These are phyloP conservation scores for Ochetophila trinervis DNA, from an alignment of 306 rosid species.

Conservation along the genomic window DNA sequence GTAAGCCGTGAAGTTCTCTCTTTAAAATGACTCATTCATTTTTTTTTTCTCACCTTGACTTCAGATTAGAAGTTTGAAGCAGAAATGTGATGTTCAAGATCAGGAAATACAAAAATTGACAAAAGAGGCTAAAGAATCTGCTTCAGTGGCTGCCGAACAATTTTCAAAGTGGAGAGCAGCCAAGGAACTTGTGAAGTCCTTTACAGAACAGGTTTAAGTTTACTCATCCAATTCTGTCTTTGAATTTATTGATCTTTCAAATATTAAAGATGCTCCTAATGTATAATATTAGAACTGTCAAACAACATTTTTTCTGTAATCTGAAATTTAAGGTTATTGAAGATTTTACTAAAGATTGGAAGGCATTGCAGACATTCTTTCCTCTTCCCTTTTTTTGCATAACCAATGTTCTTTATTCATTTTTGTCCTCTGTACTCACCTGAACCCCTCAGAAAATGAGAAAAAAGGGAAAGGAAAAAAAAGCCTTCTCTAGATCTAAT, in stretches of 20 bases:
- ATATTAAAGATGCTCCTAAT: background rate
- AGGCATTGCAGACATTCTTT: too few relatives aligned
- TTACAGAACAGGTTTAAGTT: constrained; percentile 65
- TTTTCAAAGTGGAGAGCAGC: constrained; percentile 53
- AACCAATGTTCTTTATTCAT: too few relatives aligned
- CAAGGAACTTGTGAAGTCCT: constrained; percentile 48
- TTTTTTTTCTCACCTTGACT: constrained; percentile 25
- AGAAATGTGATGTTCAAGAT: constrained; percentile 58
- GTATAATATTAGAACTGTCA: too few relatives aligned
- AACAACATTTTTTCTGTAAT: too few relatives aligned
- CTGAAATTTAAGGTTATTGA: too few relatives aligned
- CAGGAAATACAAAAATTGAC: constrained; percentile 50
- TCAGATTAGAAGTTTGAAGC: constrained; percentile 60
- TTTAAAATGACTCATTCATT: constrained; percentile 13
- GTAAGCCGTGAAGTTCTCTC: background rate
- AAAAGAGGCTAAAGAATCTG: constrained; percentile 40
- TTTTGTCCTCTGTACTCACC: too few relatives aligned
- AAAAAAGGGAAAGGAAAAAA: too few relatives aligned
- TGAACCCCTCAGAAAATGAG: too few relatives aligned
- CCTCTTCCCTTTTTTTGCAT: too few relatives aligned
- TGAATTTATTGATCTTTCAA: background rate
- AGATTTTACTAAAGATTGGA: too few relatives aligned
- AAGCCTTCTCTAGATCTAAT: too few relatives aligned
- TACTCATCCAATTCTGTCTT: constrained; percentile 4
- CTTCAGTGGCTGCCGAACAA: constrained; percentile 49